Percentiles rank a stretch among this genome's conserved stretches.
phyloP scores from a whole-genome alignment of 306 rosid genomes.

The Acacia melanoxylon region DNA sequence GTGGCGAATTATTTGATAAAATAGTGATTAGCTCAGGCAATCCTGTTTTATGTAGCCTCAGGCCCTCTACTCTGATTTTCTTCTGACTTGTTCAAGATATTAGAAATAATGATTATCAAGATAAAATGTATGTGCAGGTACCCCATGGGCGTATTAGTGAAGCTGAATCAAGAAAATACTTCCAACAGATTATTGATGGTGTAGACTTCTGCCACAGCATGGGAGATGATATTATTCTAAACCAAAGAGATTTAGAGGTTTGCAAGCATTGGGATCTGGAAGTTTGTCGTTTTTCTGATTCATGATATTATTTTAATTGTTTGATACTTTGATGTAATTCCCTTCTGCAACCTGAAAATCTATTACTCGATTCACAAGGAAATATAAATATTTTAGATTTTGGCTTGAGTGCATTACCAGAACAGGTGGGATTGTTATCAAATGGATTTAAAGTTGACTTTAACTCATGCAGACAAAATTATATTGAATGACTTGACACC shows the following conservation, averaged over 20 bases:
- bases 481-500: conserved; percentile 13
- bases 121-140: conserved; percentile 49
- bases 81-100: conserved; percentile 11
- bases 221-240: too few species aligned
- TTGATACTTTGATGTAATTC: conserved; percentile 8
- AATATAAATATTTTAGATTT: conserved; percentile 87
- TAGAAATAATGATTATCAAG: conserved; percentile 23
- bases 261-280: conserved; percentile 25
- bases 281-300: conserved; percentile 4
- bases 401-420: conserved; percentile 89
- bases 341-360: conserved; percentile 82
- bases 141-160: conserved; percentile 87
- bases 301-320: conserved; percentile 19
- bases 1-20: conserved; percentile 94
- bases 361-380: conserved; percentile 81
- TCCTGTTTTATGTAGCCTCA: neutral
- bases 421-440: conserved; percentile 60
- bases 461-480: neutral
- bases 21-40: conserved; percentile 60
- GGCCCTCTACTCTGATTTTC: neutral
- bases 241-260: conserved; percentile 91
- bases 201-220: conserved; percentile 84
- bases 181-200: conserved; percentile 88
- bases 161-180: conserved; percentile 69
- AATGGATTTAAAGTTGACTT: neutral